Percentiles rank a stretch among this genome's conserved stretches.
phyloP scores from a whole-genome alignment of 495 filamentous ascomycete genomes.

The Penicillium pancosmium region DNA sequence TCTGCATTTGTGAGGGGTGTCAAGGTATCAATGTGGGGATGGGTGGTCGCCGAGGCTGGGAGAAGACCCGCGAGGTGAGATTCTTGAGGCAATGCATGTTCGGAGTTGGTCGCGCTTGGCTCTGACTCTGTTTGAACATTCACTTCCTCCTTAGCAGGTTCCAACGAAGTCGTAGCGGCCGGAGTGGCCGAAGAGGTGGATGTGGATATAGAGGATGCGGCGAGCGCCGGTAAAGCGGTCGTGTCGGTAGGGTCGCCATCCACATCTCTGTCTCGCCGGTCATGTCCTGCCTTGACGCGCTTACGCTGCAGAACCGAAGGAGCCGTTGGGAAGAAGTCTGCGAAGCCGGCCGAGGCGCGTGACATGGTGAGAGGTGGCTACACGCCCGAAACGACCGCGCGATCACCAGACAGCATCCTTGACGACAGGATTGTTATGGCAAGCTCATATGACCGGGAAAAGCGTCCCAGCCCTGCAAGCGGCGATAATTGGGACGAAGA shows the following conservation, averaged over 20 bases:
- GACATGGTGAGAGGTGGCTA: conserved; percentile 66
- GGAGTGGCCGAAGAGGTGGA: conserved; percentile 15
- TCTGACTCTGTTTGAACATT: conserved; percentile 17
- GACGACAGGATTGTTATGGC: conserved; percentile 26
- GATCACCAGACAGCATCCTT: conserved; percentile 49
- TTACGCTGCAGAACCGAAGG: conserved; percentile 66
- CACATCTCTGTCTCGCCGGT: conserved; percentile 34
- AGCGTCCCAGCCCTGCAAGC: conserved; percentile 22
- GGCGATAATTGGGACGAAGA: conserved; percentile 7
- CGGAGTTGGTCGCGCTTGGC: conserved; percentile 50
- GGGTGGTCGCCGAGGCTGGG: conserved; percentile 45
- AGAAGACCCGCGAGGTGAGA: conserved; percentile 9
- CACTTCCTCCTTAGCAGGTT: conserved; percentile 12
- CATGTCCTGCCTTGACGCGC: conserved; percentile 45
- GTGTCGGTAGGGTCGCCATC: conserved; percentile 26
- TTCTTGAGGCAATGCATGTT: conserved; percentile 67
- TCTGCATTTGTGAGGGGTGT: conserved; percentile 79
- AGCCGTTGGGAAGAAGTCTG: conserved; percentile 88
- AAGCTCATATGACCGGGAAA: conserved; percentile 26
- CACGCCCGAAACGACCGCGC: conserved; percentile 41
- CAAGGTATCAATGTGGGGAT: conserved; percentile 56
- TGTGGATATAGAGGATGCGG: conserved; percentile 18
- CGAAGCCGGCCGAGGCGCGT: conserved; percentile 81
- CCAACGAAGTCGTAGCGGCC: conserved; percentile 18
- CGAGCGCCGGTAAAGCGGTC: conserved; percentile 5